phyloP scores from a whole-genome alignment of 169 alveolate genomes.

The Eimeria acervulina region DNA sequence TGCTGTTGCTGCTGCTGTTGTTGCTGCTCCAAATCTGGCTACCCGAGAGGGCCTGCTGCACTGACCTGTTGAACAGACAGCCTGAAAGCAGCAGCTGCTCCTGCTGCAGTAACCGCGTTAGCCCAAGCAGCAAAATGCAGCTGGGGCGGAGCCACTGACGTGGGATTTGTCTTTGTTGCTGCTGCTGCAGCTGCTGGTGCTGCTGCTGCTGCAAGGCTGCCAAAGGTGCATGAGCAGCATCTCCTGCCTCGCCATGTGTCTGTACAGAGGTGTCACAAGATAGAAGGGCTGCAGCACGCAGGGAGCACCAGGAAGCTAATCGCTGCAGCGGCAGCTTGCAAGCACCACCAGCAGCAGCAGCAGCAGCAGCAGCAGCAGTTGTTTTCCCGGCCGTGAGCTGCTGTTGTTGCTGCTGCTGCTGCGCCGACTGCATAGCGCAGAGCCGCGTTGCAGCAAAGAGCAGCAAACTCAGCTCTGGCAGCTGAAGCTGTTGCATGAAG shows the following conservation, averaged over 20 bases:
- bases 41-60: conserved; percentile 28
- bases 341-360: neutral
- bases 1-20: conserved; percentile 11
- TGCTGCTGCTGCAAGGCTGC: conserved; percentile 23
- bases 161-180: neutral
- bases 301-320: conserved; percentile 24
- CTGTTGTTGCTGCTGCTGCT: conserved; percentile 7
- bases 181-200: conserved; percentile 47
- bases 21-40: neutral
- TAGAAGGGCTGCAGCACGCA: conserved; percentile 24
- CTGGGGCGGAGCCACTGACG: conserved; percentile 60
- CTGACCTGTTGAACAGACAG: neutral
- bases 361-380: conserved; percentile 37
- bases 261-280: neutral
- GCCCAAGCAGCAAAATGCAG: conserved; percentile 49
- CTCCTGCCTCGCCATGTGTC: neutral
- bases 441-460: conserved; percentile 26
- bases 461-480: conserved; percentile 58
- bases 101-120: conserved; percentile 58
- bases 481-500: conserved; percentile 23
- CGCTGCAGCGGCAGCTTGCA: conserved; percentile 43
- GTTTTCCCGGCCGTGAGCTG: neutral
- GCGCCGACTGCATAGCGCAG: conserved; percentile 18
- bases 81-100: conserved; percentile 71
- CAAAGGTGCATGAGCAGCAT: neutral